Base-by-base conservation (phyloP, 2,329 filamentous ascomycete species). In the Juglanconis juglandina region DNA sequence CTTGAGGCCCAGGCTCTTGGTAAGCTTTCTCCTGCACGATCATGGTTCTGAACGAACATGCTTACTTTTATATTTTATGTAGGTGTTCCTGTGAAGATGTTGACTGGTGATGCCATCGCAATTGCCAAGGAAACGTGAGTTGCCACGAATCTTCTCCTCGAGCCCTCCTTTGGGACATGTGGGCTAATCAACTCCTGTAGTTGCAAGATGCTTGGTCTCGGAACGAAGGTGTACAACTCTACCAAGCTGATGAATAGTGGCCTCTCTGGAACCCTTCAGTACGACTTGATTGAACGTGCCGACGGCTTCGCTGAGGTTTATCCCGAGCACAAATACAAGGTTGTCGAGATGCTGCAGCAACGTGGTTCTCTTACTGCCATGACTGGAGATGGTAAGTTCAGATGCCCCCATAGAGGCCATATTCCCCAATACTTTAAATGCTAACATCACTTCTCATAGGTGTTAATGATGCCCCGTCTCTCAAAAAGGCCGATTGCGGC, bases 191-290 rank as follows among this genome's bases (percentile, higher is more conserved):
- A 7, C 17, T 13, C n/a, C n/a, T 34, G n/a, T 24, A 57, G 55
- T 44, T 91, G 88, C 83, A 90, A 90, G 80, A 91, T 91, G 86
- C 81, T 91, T 72, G 87, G 87, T 68, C 84, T 91, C 61, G 87
- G 87, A 68, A 91, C 88, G 72, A 91, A 91, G 81, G 88, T 91
- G 67, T 91, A 91, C 81, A 90, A 91, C 79, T 91, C 88, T 59
- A 85, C 88, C 71, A 87, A 87, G 77, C 83, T 91, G 65, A 89
- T 91, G 68, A 86, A 90, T 76, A 87, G 88, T 76, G 88, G 88
- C 79, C 81, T 91, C 60, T 83, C 86, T 61, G 88, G 88, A 67
- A 85, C 86, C 64, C 87, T 87, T 63, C 86, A 90, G 76, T 86
- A 91, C 77, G 88, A 91, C 71, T 84, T 91, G 35, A 87, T 90